These are phyloP conservation scores for Phytophthora crassamura DNA, from an alignment of 352 stramenopile species.

Conservation along the genomic window DNA sequence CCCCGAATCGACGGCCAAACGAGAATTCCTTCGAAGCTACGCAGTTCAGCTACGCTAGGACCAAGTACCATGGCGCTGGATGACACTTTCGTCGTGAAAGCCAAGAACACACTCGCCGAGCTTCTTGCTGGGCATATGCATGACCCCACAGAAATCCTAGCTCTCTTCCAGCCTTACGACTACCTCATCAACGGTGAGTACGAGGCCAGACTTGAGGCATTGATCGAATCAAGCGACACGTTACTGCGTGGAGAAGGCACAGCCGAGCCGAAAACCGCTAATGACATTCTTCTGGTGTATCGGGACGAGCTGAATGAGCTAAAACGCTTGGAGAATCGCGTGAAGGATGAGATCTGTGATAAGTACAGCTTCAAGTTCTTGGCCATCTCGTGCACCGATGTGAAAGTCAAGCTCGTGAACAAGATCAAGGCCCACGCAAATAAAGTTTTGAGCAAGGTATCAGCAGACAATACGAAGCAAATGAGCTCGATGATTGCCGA, in stretches of 20 bases:
- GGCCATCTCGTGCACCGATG: constrained; percentile 86
- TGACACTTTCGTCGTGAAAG: constrained; percentile 78
- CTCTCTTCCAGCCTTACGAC: constrained; percentile 76
- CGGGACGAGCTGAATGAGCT: constrained; percentile 63
- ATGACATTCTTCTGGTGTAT: constrained; percentile 58
- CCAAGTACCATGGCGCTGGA: constrained; percentile 83
- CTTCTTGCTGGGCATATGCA: constrained; percentile 73
- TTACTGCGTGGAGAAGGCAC: constrained; percentile 16
- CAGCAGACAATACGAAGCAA: constrained; percentile 85
- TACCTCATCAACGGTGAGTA: constrained; percentile 85
- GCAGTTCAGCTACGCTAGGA: constrained; percentile 69
- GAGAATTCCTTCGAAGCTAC: constrained; percentile 69
- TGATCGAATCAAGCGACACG: constrained; percentile 51
- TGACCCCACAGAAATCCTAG: constrained; percentile 69
- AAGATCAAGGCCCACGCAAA: constrained; percentile 75
- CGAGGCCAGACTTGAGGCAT: constrained; percentile 58
- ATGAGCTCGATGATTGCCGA: constrained; percentile 87
- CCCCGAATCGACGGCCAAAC: constrained; percentile 89
- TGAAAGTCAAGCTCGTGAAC: constrained; percentile 85
- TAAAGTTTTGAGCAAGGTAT: constrained; percentile 84
- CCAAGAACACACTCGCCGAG: constrained; percentile 67
- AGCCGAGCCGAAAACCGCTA: constrained; percentile 28
- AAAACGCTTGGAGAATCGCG: constrained; percentile 51
- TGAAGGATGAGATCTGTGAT: constrained; percentile 69
- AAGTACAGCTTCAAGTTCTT: constrained; percentile 92